Conservation (phyloP, 495 filamentous ascomycete genomes). For the Podospora pseudocomata region DNA sequence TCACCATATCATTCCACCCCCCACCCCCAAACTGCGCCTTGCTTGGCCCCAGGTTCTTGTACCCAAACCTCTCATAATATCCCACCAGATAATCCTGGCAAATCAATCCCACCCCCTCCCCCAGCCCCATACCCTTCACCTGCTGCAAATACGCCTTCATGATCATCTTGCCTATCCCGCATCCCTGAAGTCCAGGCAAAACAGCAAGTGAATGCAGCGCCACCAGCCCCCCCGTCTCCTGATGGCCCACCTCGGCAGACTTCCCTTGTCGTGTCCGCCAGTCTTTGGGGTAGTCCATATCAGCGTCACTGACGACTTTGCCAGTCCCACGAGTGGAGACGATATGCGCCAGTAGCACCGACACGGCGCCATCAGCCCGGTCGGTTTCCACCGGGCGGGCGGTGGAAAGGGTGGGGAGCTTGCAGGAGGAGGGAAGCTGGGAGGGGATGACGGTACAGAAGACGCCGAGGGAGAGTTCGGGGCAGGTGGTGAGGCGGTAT, state of each 20-base stretch:
- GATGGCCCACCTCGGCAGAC: conserved; percentile 50
- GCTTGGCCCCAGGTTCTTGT: conserved; percentile 64
- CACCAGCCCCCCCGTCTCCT: conserved; percentile 69
- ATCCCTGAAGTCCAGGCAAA: conserved; percentile 67
- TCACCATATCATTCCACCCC: conserved; percentile 73
- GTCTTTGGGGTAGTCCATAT: conserved; percentile 69
- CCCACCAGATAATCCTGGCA: conserved; percentile 65
- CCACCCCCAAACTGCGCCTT: conserved; percentile 65
- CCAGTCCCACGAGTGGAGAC: conserved; percentile 66
- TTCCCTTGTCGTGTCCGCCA: conserved; percentile 47
- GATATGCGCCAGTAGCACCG: conserved; percentile 75
- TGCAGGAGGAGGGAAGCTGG: conserved; percentile 40
- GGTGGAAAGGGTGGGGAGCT: conserved; percentile 45
- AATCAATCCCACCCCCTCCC: conserved; percentile 70
- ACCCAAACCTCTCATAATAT: conserved; percentile 78
- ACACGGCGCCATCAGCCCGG: conserved; percentile 47
- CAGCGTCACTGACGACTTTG: conserved; percentile 63
- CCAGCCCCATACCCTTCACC: conserved; percentile 57
- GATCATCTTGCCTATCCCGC: conserved; percentile 70
- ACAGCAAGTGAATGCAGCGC: conserved; percentile 81
- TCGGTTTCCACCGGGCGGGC: conserved; percentile 48
- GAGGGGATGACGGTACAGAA: conserved; percentile 59
- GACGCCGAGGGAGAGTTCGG: conserved; percentile 77
- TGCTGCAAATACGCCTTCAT: conserved; percentile 73
- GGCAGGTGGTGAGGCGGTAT: conserved; percentile 74